These are phyloP conservation scores for Yamadazyma nakazawae DNA, from an alignment of 805 yeast genomes.

Conservation along the genomic window DNA sequence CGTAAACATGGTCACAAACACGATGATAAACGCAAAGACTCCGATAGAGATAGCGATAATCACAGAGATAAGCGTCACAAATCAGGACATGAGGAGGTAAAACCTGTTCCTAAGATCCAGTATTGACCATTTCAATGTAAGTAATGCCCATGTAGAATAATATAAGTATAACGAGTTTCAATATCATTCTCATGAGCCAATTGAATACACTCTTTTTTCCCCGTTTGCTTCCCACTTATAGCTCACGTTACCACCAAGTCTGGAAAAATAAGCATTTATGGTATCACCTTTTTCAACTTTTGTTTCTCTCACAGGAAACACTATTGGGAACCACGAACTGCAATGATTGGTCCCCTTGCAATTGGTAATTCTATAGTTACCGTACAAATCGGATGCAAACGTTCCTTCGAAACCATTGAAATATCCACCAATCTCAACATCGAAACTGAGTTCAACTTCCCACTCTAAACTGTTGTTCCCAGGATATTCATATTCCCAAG, in stretches of 20 bases:
- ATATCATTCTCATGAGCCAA: neutral
- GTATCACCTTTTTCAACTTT: conserved; percentile 7
- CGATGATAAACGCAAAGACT: conserved; percentile 4
- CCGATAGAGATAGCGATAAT: neutral
- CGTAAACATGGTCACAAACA: conserved; percentile 2
- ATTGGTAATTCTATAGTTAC: conserved; percentile 48
- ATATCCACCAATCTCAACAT: conserved; percentile 45
- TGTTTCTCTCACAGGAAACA: conserved; percentile 26
- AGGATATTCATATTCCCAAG: conserved; percentile 14
- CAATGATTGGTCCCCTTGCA: conserved; percentile 31
- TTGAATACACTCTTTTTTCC: neutral
- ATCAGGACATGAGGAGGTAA: neutral
- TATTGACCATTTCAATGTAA: neutral
- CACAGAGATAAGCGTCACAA: neutral
- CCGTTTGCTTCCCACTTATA: conserved; percentile 25
- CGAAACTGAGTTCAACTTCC: conserved; percentile 21
- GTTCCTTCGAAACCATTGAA: conserved; percentile 76
- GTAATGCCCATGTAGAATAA: neutral
- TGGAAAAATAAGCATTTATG: conserved; percentile 7
- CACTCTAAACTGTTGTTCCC: conserved; percentile 5
- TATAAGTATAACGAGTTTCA: neutral
- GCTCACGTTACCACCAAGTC: conserved; percentile 19
- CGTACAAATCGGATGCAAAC: conserved; percentile 68
- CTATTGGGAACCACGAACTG: conserved; percentile 37
- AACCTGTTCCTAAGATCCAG: neutral